Conservation (phyloP, 306 rosid species). For the Cajanus cajan region DNA sequence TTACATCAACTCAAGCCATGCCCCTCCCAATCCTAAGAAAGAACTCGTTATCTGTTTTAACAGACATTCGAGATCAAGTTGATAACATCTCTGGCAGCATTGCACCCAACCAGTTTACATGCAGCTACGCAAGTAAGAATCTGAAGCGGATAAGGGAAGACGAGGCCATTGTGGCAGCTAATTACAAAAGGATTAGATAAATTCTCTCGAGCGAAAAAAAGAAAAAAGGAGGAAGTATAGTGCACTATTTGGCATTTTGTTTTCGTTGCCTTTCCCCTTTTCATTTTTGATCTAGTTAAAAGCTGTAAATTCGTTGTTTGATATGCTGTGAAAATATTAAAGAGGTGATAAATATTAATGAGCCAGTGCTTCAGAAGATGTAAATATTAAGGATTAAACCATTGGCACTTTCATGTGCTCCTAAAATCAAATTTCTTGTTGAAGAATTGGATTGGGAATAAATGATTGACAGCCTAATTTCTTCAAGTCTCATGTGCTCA, state of each 20-base stretch:
- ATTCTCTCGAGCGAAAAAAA: background rate
- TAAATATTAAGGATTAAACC: background rate
- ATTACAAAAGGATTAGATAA: constrained; percentile 57
- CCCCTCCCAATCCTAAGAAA: background rate
- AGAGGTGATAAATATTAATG: background rate
- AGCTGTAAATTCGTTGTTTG: constrained; percentile 16
- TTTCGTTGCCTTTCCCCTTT: background rate
- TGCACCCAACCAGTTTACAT: constrained; percentile 35
- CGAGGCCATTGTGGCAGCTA: constrained; percentile 45
- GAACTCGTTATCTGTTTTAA: background rate
- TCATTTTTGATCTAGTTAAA: background rate
- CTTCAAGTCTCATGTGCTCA: background rate
- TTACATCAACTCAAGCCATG: background rate
- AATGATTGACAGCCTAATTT: background rate
- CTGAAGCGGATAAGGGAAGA: constrained; percentile 57
- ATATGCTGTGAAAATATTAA: background rate
- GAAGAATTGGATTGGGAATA: background rate
- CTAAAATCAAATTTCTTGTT: background rate
- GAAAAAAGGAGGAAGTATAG: background rate
- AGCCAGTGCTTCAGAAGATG: background rate
- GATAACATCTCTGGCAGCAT: constrained; percentile 24
- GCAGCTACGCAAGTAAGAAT: constrained; percentile 47
- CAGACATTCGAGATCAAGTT: constrained; percentile 33
- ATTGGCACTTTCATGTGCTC: background rate
- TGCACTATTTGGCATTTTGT: background rate